phyloP scores from a whole-genome alignment of 257 asterid genomes.

The Paulownia fortunei region DNA sequence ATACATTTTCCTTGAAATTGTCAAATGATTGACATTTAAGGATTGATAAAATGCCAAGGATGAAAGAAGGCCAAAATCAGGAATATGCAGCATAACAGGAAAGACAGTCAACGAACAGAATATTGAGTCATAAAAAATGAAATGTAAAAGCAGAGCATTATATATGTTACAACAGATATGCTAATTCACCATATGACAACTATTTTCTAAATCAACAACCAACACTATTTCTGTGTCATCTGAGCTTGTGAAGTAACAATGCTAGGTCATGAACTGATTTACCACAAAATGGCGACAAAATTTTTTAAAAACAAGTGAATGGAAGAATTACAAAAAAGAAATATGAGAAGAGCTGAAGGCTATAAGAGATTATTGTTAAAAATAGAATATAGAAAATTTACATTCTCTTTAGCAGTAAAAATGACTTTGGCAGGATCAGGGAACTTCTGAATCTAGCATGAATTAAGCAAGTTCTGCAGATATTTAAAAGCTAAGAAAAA shows the following conservation, averaged over 20 bases:
- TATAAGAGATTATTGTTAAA: neutral
- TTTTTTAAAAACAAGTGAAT: neutral
- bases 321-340: neutral
- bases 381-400: neutral
- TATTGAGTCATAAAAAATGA: neutral
- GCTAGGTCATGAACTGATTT: neutral
- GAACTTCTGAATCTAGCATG: neutral
- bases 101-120: neutral
- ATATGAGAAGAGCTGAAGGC: neutral
- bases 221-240: neutral
- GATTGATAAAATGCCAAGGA: neutral
- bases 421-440: neutral
- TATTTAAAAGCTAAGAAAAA: neutral
- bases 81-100: neutral
- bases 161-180: neutral
- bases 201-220: neutral
- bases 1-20: neutral
- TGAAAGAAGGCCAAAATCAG: conserved; percentile 7
- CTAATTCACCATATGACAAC: neutral
- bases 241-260: neutral
- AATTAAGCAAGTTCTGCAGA: neutral
- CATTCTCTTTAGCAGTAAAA: neutral
- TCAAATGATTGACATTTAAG: neutral
- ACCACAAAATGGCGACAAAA: neutral
- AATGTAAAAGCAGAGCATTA: neutral